Evolutionary conservation across 73 alveolate species (phyloP), one percentile per base, ranked within the genome.

Genomic region (Effrenium voratum): DNA sequence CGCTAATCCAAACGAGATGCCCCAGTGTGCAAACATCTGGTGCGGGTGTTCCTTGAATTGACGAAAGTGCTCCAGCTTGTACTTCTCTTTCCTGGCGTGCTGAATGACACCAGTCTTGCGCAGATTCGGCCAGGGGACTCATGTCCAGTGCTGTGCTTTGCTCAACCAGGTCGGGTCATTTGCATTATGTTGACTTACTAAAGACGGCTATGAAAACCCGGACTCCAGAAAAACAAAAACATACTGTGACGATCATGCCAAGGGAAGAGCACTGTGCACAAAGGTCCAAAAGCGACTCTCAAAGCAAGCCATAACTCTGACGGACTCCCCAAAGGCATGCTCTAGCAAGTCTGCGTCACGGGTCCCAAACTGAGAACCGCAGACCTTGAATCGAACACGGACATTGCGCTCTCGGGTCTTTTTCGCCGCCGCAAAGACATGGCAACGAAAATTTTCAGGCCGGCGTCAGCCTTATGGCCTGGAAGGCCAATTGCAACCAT

Each of bases 11-110:
- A 34, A 36, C 91, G 40, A n/a, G 72, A 26, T 32, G 5, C 91
- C 91, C 91, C 91, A 81, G 36, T 45, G 0, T 41, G 91, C 46
- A 34, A 81, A 81, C 49, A 81, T n/a, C 34, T 81, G 50, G 5
- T 49, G 73, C 44, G 91, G 91, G 47, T 81, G 91, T 12, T 47
- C 36, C 12, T 26, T 47, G 91, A 81, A 81, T 13, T 81, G 91
- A 5, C 47, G 70, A 47, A 57, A 47, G 30, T 81, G 26, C 49
- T 81, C 47, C 68, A 41, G n/a, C 91, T 47, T 81, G n/a, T n/a
- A n/a, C 91, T 72, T 81, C 24, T 19, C 26, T 19, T 52, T 52
- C 63, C 26, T 8, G 63, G 26, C 26, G 63, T 52, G 63, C 63
- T 8, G 63, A 52, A 52, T 12, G 63, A 19, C 63, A 52, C 63